Base-by-base conservation (phyloP, 1,284 basidiomycete species). In the Xanthoconium separans region DNA sequence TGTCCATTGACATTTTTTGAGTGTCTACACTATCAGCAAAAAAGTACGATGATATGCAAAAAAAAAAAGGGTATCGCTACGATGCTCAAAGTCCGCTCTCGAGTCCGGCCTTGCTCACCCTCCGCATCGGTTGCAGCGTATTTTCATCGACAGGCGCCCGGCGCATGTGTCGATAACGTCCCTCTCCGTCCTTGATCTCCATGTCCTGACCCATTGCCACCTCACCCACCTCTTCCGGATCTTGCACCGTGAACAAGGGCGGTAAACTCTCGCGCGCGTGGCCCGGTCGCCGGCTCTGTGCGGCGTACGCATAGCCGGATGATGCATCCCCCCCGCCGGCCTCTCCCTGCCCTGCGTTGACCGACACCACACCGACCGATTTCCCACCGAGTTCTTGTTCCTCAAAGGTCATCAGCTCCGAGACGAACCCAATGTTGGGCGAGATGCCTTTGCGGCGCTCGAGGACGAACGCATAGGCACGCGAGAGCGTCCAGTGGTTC, bases 351-450 rank as follows among this genome's bases (percentile, higher is more conserved):
- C 54, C 62, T 15, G 65, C 47, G 24, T 40, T 49, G 55, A 47
- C 68, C 54, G 86, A 82, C 22, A 88, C 76, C 16, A 84, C 90
- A 27, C 90, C 90, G 36, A 86, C 78, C 13, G 85, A 87, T 72
- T 93, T 93, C 13, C 87, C 84, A 12, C 92, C 91, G 8, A 95
- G 79, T 65, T 94, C 91, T 62, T 86, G 80, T 68, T 96, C 91
- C 73, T 98, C 95, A 66, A 94, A 98, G 47, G 85, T 89, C 94
- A 98, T 98, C 42, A 98, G 80, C 72, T 98, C 95, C 13, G 91
- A 93, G 33, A 98, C 93, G 71, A 98, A 98, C 7, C 95, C 95
- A 61, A 99, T 98, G 70, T 98, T 98, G 10, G 96, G 95, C n/a
- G 90, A 94, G 61, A 98, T 95, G 60, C 90, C 92, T 60, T 90